Evolutionary conservation across 306 rosid species (phyloP).

Genomic region (Amphicarpaea edgeworthii): DNA sequence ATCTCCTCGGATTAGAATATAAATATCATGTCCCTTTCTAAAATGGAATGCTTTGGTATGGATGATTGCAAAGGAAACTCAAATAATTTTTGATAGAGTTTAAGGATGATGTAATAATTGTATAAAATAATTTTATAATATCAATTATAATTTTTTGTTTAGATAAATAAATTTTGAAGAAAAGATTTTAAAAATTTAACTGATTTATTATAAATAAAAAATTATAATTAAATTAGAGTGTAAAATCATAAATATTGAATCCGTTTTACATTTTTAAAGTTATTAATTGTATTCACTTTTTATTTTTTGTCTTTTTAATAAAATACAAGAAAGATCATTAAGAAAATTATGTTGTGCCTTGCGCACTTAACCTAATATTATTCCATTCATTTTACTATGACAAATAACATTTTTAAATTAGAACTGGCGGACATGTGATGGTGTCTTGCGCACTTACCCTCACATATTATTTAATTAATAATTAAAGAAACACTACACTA

Average conservation of each 20-base stretch:
- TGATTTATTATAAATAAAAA: no score
- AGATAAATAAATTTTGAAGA: no score
- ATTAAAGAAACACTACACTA: background rate
- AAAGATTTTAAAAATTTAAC: no score
- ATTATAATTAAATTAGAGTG: no score
- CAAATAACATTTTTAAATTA: background rate
- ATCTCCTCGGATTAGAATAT: background rate
- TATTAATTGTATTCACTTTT: background rate
- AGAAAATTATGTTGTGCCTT: background rate
- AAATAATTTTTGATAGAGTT: no score
- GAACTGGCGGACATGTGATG: background rate
- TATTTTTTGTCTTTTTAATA: background rate
- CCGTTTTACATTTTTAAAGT: background rate
- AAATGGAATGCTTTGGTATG: background rate
- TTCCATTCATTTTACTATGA: background rate
- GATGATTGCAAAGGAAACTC: slow-evolving; percentile 18
- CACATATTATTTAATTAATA: background rate
- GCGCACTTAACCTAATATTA: background rate
- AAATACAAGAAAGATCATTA: background rate
- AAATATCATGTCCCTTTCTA: slow-evolving; percentile 9
- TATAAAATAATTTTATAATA: no score
- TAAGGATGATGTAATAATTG: no score
- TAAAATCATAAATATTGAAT: no score
- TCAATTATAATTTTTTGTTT: no score
- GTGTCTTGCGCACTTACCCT: background rate